A percentile compares a stretch with the other conserved stretches of the same genome.
Evolutionary conservation across 257 asterid genomes (phyloP).

Genomic region (Datura wrightii): DNA sequence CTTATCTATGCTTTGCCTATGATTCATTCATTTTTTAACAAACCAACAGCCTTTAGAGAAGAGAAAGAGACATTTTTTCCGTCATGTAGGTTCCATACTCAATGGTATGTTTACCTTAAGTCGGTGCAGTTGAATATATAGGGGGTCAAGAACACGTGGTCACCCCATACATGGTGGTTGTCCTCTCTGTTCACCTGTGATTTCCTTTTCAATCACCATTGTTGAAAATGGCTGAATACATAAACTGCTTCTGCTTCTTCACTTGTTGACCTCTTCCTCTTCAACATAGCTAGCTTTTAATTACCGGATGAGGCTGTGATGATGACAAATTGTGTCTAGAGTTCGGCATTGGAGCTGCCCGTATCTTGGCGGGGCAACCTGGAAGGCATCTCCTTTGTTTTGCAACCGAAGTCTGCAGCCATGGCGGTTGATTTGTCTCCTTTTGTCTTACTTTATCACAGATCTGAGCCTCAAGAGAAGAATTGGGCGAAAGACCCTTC

Average conservation of each 20-base stretch:
- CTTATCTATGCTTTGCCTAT: conserved; percentile 47
- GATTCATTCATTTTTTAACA: neutral
- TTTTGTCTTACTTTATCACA: neutral
- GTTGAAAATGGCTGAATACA: no score
- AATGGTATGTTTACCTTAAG: no score
- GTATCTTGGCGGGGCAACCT: neutral
- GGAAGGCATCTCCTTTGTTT: neutral
- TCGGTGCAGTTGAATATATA: no score
- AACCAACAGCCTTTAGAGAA: conserved; percentile 33
- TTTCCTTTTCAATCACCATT: no score
- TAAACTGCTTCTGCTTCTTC: neutral
- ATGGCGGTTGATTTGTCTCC: neutral
- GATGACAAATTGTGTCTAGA: neutral
- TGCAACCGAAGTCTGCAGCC: neutral
- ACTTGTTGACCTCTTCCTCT: neutral
- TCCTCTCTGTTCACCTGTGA: no score
- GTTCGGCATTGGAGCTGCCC: neutral
- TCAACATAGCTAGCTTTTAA: conserved; percentile 14
- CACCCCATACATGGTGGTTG: no score
- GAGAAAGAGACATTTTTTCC: neutral
- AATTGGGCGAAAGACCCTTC: neutral
- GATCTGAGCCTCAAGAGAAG: neutral
- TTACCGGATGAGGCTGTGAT: conserved; percentile 1
- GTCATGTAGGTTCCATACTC: no score
- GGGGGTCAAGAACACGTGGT: no score